phyloP scores from a whole-genome alignment of 2,329 filamentous ascomycete species.

The Trichoderma sp. region DNA sequence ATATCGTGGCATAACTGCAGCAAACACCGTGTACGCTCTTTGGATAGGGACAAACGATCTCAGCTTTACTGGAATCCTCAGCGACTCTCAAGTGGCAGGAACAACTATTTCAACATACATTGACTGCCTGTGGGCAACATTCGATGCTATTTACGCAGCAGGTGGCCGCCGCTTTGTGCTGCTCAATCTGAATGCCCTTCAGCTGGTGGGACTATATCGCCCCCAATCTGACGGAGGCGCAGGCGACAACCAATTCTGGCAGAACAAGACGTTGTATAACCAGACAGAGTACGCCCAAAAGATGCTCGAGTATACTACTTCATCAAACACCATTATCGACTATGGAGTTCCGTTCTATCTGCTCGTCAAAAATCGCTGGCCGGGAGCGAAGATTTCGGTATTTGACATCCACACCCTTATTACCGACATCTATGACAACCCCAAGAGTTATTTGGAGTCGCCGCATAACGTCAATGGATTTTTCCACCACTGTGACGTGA shows the following conservation, averaged over 20 bases:
- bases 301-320: constrained; percentile 50
- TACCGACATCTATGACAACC: constrained; percentile 64
- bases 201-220: constrained; percentile 66
- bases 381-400: constrained; percentile 62
- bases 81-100: constrained; percentile 60
- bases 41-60: constrained; percentile 85
- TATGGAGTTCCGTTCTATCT: constrained; percentile 52
- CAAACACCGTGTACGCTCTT: constrained; percentile 70
- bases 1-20: constrained; percentile 47
- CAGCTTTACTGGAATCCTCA: constrained; percentile 65
- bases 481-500: constrained; percentile 54
- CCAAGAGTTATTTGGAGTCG: constrained; percentile 61
- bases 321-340: constrained; percentile 51
- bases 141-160: constrained; percentile 63
- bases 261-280: constrained; percentile 49
- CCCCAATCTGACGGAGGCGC: constrained; percentile 15
- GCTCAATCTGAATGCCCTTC: constrained; percentile 67
- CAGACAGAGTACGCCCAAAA: constrained; percentile 49
- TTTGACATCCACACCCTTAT: constrained; percentile 69
- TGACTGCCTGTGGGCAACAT: constrained; percentile 65
- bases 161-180: constrained; percentile 73
- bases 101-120: constrained; percentile 66
- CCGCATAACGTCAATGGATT: constrained; percentile 64
- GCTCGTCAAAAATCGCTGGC: constrained; percentile 50
- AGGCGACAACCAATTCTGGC: constrained; percentile 46